A percentile compares a stretch with the other conserved stretches of the same genome.
phyloP scores from a whole-genome alignment of 345 rosid genomes.

The Nephelium lappaceum region DNA sequence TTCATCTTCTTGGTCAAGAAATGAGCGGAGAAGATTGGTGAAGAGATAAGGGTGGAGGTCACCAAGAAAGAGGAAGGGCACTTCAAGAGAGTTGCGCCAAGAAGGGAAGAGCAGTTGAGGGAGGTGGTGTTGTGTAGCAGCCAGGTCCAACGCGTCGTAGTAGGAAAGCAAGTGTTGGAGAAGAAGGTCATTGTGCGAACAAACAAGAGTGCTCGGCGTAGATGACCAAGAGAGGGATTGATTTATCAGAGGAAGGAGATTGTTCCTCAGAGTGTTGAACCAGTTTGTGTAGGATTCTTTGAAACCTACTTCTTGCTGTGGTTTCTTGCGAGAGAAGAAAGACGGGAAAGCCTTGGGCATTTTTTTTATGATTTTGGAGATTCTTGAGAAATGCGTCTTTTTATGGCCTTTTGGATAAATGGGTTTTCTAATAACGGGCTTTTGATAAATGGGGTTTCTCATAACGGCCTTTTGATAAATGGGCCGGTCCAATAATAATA shows the following conservation, averaged over 20 bases:
- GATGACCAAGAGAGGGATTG: conserved; percentile 56
- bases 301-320: conserved; percentile 44
- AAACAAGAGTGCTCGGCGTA: conserved; percentile 47
- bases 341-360: conserved; percentile 50
- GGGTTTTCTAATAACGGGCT: background rate
- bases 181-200: conserved; percentile 56
- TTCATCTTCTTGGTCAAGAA: conserved; percentile 46
- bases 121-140: conserved; percentile 49
- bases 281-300: conserved; percentile 63
- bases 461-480: background rate
- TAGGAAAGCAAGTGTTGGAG: conserved; percentile 73
- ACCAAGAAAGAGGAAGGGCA: conserved; percentile 82
- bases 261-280: conserved; percentile 55
- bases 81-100: conserved; percentile 72
- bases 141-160: conserved; percentile 78
- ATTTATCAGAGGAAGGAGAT: conserved; percentile 73
- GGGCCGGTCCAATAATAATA: background rate
- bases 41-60: conserved; percentile 85
- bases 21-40: conserved; percentile 74
- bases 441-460: background rate
- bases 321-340: conserved; percentile 58
- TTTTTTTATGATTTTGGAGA: background rate
- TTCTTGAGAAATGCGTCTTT: background rate
- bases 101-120: conserved; percentile 73
- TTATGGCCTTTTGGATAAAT: background rate